Evolutionary conservation across 495 filamentous ascomycete species (phyloP).

Genomic region (Trichoderma reesei): DNA sequence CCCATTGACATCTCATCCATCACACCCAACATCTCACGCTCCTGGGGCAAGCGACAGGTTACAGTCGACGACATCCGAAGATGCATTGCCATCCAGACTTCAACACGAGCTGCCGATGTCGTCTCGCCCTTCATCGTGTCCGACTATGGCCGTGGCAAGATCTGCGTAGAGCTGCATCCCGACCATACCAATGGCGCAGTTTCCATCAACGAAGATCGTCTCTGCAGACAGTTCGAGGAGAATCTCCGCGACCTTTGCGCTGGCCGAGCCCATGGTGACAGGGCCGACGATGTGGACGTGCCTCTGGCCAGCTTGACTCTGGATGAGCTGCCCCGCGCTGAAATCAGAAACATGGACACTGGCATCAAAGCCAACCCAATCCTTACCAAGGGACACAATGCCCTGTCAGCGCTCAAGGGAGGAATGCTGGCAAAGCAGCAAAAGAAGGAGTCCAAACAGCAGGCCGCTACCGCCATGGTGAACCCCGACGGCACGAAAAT

Average conservation of each 20-base stretch:
- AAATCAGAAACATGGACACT: conserved; percentile 38
- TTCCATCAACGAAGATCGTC: conserved; percentile 44
- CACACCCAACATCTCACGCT: conserved; percentile 42
- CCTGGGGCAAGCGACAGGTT: conserved; percentile 53
- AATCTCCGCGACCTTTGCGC: conserved; percentile 42
- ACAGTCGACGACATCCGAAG: conserved; percentile 48
- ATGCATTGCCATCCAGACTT: conserved; percentile 43
- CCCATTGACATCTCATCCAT: conserved; percentile 50
- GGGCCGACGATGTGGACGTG: conserved; percentile 11
- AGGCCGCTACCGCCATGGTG: conserved; percentile 15
- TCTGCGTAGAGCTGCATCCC: conserved; percentile 31
- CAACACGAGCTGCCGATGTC: conserved; percentile 13
- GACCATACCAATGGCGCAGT: conserved; percentile 20
- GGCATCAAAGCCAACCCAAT: conserved; percentile 33
- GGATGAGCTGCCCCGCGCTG: conserved; percentile 42
- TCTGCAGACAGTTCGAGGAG: conserved; percentile 43
- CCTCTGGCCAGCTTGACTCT: conserved; percentile 32
- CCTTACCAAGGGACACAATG: conserved; percentile 46
- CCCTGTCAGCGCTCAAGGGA: conserved; percentile 51
- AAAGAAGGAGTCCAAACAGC: conserved; percentile 14
- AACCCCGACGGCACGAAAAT: conserved; percentile 29
- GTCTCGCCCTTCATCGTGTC: conserved; percentile 38
- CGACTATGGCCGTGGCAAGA: conserved; percentile 48
- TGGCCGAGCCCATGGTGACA: conserved; percentile 17
- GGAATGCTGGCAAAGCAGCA: conserved; percentile 37